These are phyloP conservation scores for Ophiostoma piceae DNA, from an alignment of 2,329 filamentous ascomycete genomes.

Conservation along the genomic window DNA sequence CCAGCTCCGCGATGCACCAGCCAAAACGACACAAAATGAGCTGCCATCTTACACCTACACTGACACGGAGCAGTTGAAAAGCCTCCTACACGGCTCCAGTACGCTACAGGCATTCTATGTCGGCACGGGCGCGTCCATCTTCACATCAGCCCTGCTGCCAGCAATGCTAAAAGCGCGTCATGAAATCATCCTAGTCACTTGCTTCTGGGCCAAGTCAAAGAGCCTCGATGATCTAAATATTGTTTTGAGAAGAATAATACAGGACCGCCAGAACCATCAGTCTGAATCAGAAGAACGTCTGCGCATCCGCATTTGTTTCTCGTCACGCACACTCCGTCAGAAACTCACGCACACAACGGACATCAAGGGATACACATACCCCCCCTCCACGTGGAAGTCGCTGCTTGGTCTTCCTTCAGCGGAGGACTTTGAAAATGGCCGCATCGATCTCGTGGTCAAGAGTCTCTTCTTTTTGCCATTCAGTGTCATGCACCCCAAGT, in stretches of 20 bases:
- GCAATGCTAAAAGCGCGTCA: slow-evolving; percentile 44
- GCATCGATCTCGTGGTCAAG: slow-evolving; percentile 66
- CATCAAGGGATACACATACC: slow-evolving; percentile 58
- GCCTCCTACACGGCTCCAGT: slow-evolving; percentile 45
- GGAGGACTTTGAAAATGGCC: slow-evolving; percentile 46
- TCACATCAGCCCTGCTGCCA: slow-evolving; percentile 51
- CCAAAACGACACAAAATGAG: slow-evolving; percentile 30
- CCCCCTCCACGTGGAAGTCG: slow-evolving; percentile 51
- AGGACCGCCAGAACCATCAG: slow-evolving; percentile 46
- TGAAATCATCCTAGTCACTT: slow-evolving; percentile 29
- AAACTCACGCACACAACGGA: slow-evolving; percentile 67
- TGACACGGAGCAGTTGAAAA: slow-evolving; percentile 32
- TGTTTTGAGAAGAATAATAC: slow-evolving; percentile 41
- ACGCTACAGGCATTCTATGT: slow-evolving; percentile 45
- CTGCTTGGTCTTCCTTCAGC: slow-evolving; percentile 60
- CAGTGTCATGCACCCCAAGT: slow-evolving; percentile 86
- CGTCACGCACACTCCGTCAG: slow-evolving; percentile 65
- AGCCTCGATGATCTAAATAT: slow-evolving; percentile 54
- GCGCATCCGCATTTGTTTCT: slow-evolving; percentile 69
- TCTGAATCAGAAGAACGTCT: slow-evolving; percentile 35
- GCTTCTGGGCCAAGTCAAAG: slow-evolving; percentile 47
- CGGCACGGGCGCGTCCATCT: slow-evolving; percentile 55
- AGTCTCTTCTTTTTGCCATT: slow-evolving; percentile 74
- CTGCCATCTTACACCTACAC: slow-evolving; percentile 46
- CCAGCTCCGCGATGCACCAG: slow-evolving; percentile 25